Percentiles rank a stretch among this genome's conserved stretches.
These are phyloP conservation scores for Gastrolobium villosum DNA, from an alignment of 306 rosid species.

Conservation along the genomic window DNA sequence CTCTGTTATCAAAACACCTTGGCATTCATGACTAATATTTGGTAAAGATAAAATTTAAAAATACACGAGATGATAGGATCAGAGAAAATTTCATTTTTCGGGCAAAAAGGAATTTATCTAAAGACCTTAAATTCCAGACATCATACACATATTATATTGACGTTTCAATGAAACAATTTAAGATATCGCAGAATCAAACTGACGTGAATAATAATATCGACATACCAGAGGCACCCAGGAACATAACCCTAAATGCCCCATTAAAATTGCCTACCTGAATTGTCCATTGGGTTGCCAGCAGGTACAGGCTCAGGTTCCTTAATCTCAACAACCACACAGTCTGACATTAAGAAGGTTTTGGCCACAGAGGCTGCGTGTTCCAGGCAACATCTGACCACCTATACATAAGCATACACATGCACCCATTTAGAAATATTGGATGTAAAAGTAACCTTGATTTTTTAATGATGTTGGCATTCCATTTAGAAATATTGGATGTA, in stretches of 20 bases:
- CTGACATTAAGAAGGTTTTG: slow-evolving; percentile 97
- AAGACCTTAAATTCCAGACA: neutral
- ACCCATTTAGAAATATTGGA: neutral
- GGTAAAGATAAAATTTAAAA: neutral
- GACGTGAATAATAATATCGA: too few relatives aligned
- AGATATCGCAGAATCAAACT: neutral
- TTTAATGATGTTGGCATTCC: neutral
- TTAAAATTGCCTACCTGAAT: slow-evolving; percentile 68
- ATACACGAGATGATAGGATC: too few relatives aligned
- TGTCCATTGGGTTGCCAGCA: slow-evolving; percentile 95
- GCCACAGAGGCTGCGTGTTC: slow-evolving; percentile 99
- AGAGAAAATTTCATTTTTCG: too few relatives aligned
- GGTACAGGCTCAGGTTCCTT: slow-evolving; percentile 88
- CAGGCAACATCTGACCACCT: slow-evolving; percentile 99
- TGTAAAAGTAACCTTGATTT: neutral
- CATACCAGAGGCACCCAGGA: neutral
- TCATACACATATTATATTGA: too few relatives aligned
- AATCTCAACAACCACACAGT: slow-evolving; percentile 97
- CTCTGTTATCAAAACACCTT: neutral
- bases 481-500: neutral
- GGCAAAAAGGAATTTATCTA: too few relatives aligned
- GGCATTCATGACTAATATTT: neutral
- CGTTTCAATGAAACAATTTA: neutral
- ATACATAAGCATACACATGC: neutral
- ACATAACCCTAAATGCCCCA: neutral